Conservation (phyloP, 148 eudicot genomes). For the Spergularia bocconei region DNA sequence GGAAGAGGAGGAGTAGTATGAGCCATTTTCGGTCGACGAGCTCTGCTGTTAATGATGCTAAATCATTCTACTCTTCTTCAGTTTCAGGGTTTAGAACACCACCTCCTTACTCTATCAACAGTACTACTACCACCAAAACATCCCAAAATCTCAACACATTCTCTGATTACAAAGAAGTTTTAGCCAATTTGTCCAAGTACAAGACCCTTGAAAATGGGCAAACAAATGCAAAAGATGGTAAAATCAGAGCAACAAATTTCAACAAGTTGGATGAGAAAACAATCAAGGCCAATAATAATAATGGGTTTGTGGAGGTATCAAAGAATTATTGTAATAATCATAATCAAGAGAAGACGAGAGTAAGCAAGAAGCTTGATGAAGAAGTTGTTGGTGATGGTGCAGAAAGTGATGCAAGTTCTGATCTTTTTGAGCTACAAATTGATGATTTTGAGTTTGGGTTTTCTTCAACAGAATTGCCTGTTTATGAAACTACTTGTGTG, state of each 20-base stretch:
- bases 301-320: constrained; percentile 24
- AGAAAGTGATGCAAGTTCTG: constrained; percentile 79
- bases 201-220: constrained; percentile 13
- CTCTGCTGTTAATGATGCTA: constrained; percentile 28
- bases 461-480: constrained; percentile 66
- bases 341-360: constrained; percentile 17
- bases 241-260: constrained; percentile 6
- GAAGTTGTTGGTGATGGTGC: constrained; percentile 46
- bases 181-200: constrained; percentile 31
- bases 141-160: constrained; percentile 41
- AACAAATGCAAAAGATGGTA: constrained; percentile 8
- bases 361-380: constrained; percentile 18
- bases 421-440: constrained; percentile 61
- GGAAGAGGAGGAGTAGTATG: constrained; percentile 67
- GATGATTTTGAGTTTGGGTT: constrained; percentile 38
- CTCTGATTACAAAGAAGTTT: constrained; percentile 38
- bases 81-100: constrained; percentile 64
- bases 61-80: constrained; percentile 39
- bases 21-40: constrained; percentile 46
- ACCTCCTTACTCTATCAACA: constrained; percentile 44
- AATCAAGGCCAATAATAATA: constrained; percentile 24
- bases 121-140: constrained; percentile 43
- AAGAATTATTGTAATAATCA: constrained; percentile 26
- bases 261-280: constrained; percentile 34
- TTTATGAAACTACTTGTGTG: constrained; percentile 66